Base-by-base conservation (phyloP, 2,329 filamentous ascomycete species). In the Lachnellula hyalina region DNA sequence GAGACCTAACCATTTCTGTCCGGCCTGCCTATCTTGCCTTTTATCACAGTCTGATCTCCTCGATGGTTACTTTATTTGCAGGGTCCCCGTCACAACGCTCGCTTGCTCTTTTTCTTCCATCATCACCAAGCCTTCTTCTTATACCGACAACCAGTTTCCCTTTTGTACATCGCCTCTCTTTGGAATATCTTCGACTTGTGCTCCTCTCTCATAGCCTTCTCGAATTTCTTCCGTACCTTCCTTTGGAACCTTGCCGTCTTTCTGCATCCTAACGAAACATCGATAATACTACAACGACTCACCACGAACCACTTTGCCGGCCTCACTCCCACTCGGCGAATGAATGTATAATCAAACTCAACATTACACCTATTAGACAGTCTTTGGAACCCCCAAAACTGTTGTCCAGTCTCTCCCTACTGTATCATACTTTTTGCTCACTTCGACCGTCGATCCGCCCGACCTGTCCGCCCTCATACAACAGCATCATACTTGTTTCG, bases 391-490 rank as follows among this genome's bases (percentile, higher is more conserved):
- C 49, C 36, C 56, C 52, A 61, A 66, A 67, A 64, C 68, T 66
- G 67, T 66, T 65, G 66, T 67, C 61, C 65, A 68, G 66, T 70
- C 70, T 67, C 66, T 72, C 70, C 63, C 66, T 71, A 54, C 47
- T 57, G 35, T 52, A 55, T 40, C 47, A 48, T 38, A 35, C 15
- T 58, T 62, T 63, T 45, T 35, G 59, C 56, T 42, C 52, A 41
- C 47, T 47, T 54, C 48, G 44, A 59, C 50, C 52, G 55, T 50
- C 56, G 44, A 61, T 56, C 48, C 51, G 59, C 52, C 51, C 44
- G 57, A 45, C 52, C 51, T 40, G 21, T 40, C 36, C 34, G 21
- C 14, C 14, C 44, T 36, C 28, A 45, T 25, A 17, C 53, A 61
- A 50, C 53, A 50, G 42, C 28, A 56, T 55, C 53, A 42, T 49